Evolutionary conservation across 2,329 filamentous ascomycete species (phyloP).

Genomic region (Metarhizium guizhouense): DNA sequence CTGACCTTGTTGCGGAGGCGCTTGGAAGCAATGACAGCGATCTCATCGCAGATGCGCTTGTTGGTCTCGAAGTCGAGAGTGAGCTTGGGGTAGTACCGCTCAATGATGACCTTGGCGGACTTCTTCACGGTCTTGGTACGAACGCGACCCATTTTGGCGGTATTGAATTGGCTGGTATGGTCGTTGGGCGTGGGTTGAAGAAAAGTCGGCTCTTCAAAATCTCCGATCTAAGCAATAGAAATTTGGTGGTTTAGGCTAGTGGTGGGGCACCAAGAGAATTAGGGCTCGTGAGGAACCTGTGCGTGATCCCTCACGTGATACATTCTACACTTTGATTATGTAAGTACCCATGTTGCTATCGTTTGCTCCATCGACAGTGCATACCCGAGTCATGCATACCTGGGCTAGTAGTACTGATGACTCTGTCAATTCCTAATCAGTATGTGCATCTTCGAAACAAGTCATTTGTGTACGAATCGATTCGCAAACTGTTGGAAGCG

Average conservation of each 20-base stretch:
- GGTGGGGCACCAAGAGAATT: slow-evolving; percentile 15
- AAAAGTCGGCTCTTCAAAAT: slow-evolving; percentile 18
- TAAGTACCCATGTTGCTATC: not conserved
- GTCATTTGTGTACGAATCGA: too few species aligned
- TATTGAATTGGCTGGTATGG: slow-evolving; percentile 29
- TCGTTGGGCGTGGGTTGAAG: slow-evolving; percentile 24
- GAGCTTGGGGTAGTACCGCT: slow-evolving; percentile 95
- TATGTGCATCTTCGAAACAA: too few species aligned
- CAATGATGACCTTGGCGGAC: slow-evolving; percentile 98
- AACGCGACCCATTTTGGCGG: slow-evolving; percentile 61
- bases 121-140: slow-evolving; percentile 64
- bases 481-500: not conserved
- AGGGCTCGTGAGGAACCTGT: slow-evolving; percentile 17
- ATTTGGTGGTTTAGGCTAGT: slow-evolving; percentile 19
- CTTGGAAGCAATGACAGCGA: slow-evolving; percentile 98
- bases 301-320: slow-evolving; percentile 18
- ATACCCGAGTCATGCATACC: too few species aligned
- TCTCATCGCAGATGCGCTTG: slow-evolving; percentile 99
- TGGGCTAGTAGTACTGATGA: too few species aligned
- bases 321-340: not conserved
- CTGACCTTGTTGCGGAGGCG: slow-evolving; percentile 96
- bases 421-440: too few species aligned
- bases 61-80: slow-evolving; percentile 99
- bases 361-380: too few species aligned
- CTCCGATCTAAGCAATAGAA: slow-evolving; percentile 8